phyloP scores from a whole-genome alignment of 306 rosid genomes.

The Vigna mungo region DNA sequence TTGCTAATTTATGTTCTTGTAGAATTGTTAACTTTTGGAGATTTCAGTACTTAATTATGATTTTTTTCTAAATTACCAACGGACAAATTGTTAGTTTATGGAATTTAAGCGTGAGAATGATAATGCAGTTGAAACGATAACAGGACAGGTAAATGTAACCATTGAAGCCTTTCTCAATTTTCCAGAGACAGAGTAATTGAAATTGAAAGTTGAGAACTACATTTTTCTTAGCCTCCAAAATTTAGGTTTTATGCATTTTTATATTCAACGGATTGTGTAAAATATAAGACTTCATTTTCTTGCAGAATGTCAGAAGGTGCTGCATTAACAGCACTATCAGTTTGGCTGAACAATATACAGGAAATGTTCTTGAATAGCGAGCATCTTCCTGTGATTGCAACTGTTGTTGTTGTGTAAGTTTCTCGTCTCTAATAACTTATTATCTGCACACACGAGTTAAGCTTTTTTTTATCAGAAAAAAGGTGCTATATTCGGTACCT shows the following conservation, averaged over 20 bases:
- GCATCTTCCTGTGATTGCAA: slow-evolving; percentile 84
- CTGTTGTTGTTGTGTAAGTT: slow-evolving; percentile 88
- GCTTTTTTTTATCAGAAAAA: background rate
- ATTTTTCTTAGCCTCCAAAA: slow-evolving; percentile 26
- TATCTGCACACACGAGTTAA: slow-evolving; percentile 35
- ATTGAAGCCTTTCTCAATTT: slow-evolving; percentile 31
- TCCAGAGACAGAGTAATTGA: background rate
- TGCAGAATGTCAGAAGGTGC: slow-evolving; percentile 96
- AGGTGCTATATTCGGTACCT: background rate
- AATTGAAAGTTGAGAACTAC: slow-evolving; percentile 24
- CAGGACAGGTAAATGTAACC: slow-evolving; percentile 18
- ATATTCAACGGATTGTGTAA: slow-evolving; percentile 17
- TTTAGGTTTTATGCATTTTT: slow-evolving; percentile 20
- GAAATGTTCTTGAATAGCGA: slow-evolving; percentile 71
- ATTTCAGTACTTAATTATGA: slow-evolving; percentile 27
- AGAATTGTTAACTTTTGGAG: slow-evolving; percentile 9
- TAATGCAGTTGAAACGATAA: slow-evolving; percentile 26
- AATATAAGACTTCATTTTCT: slow-evolving; percentile 42
- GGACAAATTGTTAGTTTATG: slow-evolving; percentile 19
- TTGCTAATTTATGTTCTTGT: slow-evolving; percentile 18
- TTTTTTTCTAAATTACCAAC: slow-evolving; percentile 13
- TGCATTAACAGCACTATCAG: slow-evolving; percentile 84
- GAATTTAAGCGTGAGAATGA: slow-evolving; percentile 13
- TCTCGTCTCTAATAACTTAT: slow-evolving; percentile 36
- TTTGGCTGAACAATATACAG: slow-evolving; percentile 81